Conservation (phyloP, 805 yeast species). For the Starmerella lactis-condensi region DNA sequence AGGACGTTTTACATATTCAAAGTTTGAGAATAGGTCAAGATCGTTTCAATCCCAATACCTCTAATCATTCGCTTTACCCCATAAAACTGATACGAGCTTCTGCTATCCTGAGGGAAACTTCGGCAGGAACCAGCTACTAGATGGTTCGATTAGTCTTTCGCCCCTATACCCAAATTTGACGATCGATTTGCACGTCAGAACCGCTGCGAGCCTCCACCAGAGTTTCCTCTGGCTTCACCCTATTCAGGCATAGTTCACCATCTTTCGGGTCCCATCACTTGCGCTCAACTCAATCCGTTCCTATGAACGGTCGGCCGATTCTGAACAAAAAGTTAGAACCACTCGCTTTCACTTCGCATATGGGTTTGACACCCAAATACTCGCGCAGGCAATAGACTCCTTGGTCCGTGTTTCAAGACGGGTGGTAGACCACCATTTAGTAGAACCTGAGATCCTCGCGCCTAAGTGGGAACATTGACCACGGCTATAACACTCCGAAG, state of each 20-base stretch:
- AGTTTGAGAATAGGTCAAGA: conserved; percentile 29
- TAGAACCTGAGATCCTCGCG: conserved; percentile 25
- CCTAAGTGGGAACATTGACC: conserved; percentile 17
- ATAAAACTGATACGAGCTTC: conserved; percentile 28
- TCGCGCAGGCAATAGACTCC: conserved; percentile 29
- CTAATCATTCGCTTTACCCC: conserved; percentile 29
- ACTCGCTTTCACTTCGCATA: conserved; percentile 27
- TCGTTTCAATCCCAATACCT: conserved; percentile 27
- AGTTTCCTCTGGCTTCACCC: conserved; percentile 31
- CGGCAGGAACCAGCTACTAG: conserved; percentile 31
- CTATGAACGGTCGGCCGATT: conserved; percentile 27
- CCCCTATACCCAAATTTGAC: conserved; percentile 30
- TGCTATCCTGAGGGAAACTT: conserved; percentile 29
- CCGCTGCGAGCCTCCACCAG: conserved; percentile 32
- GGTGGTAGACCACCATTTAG: conserved; percentile 23
- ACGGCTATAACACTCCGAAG: conserved; percentile 23
- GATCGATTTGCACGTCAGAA: conserved; percentile 31
- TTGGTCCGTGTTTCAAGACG: conserved; percentile 28
- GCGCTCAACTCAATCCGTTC: conserved; percentile 28
- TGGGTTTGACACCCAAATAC: conserved; percentile 28
- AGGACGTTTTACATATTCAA: conserved; percentile 28
- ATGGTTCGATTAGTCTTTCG: conserved; percentile 30
- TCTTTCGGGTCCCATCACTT: conserved; percentile 31
- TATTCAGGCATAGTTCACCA: conserved; percentile 31
- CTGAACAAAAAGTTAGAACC: conserved; percentile 23